Percentiles rank a stretch among this genome's conserved stretches.
These are phyloP conservation scores for Talaromyces atroroseus DNA, from an alignment of 2,329 filamentous ascomycete genomes.

Conservation along the genomic window DNA sequence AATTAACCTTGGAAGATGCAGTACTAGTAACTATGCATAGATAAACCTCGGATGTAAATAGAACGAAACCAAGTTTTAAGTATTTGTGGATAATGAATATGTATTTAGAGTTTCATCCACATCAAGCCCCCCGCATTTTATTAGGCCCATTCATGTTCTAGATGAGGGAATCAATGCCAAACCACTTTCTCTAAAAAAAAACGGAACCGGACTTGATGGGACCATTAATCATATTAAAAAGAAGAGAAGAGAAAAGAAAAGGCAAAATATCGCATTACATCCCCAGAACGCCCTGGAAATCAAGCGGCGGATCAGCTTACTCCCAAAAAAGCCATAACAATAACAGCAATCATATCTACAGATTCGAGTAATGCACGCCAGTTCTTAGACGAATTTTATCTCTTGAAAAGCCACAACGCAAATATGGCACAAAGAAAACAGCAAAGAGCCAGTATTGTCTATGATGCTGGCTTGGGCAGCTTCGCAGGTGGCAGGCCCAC, in stretches of 20 bases:
- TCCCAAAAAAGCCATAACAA: background rate
- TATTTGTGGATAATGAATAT: too few species aligned
- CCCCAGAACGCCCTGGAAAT: background rate
- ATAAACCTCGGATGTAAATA: too few species aligned
- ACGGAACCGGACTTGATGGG: background rate
- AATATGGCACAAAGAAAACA: background rate
- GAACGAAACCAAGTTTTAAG: too few species aligned
- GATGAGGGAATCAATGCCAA: background rate
- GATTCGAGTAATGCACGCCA: background rate
- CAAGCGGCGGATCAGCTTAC: too few species aligned
- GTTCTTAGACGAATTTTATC: conserved; percentile 3
- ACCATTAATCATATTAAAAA: background rate
- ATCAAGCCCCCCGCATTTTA: background rate
- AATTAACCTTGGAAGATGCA: too few species aligned
- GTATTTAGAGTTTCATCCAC: background rate
- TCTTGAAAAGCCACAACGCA: background rate
- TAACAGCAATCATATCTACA: conserved; percentile 7
- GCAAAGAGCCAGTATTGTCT: background rate
- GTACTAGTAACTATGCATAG: too few species aligned
- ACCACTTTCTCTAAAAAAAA: background rate
- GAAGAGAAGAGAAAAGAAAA: background rate
- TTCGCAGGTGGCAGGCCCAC: conserved; percentile 59
- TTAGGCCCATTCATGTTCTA: background rate
- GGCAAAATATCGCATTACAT: background rate
- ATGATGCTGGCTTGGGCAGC: conserved; percentile 20